Evolutionary conservation across 2,329 filamentous ascomycete genomes (phyloP).

Genomic region (Penicillium glabrum): DNA sequence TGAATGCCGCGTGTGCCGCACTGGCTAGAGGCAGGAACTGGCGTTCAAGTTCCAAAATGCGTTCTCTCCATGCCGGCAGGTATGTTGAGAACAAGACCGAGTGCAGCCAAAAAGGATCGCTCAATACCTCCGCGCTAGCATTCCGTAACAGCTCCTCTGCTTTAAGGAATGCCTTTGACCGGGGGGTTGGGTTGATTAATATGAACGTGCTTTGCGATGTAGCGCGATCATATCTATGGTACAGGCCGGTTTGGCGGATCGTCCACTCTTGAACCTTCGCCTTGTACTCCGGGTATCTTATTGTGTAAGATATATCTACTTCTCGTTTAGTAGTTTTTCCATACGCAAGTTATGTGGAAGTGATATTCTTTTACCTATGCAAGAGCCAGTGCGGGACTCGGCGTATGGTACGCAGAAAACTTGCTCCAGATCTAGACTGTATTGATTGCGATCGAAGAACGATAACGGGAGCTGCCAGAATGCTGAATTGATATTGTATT

Average conservation of each 20-base stretch:
- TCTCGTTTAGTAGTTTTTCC: neutral
- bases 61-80: conserved; percentile 30
- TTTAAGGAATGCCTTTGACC: conserved; percentile 6
- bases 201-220: conserved; percentile 28
- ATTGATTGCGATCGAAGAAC: conserved; percentile 25
- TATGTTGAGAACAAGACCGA: conserved; percentile 29
- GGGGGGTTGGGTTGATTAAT: conserved; percentile 13
- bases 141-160: neutral
- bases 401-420: conserved; percentile 20
- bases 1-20: conserved; percentile 5
- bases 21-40: conserved; percentile 22
- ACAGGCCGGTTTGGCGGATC: conserved; percentile 34
- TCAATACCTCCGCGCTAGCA: neutral
- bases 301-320: conserved; percentile 27
- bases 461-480: conserved; percentile 24
- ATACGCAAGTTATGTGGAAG: neutral
- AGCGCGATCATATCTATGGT: conserved; percentile 26
- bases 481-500: conserved; percentile 14
- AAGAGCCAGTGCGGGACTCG: conserved; percentile 10
- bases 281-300: conserved; percentile 31
- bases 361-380: conserved; percentile 17
- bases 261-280: conserved; percentile 23
- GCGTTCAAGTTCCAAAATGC: conserved; percentile 25
- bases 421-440: conserved; percentile 17
- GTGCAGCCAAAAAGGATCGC: conserved; percentile 26